Evolutionary conservation across 2,329 filamentous ascomycete genomes (phyloP), one percentile per base, ranked within the genome.

Genomic region (Hymenoscyphus occultus): DNA sequence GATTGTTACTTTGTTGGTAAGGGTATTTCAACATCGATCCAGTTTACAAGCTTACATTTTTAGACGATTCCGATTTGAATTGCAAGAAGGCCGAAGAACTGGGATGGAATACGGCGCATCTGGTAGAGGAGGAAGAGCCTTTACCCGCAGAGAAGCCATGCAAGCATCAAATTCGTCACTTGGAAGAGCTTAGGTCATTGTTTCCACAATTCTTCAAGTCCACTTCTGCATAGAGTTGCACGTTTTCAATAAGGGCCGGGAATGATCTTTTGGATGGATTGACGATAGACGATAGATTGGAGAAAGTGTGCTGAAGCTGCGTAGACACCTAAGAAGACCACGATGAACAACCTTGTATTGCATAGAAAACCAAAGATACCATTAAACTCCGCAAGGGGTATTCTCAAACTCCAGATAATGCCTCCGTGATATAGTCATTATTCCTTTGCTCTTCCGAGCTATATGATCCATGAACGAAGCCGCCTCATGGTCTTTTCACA

Each of bases 1-100:
- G 84, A 92, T 66, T 98, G 94, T 77, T 99, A 90, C 75, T 99
- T 97, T 77, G 92, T 99, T 71, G 93, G 92, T 95, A 80, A 74
- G 90, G 13, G 7, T 16, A 39, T 16, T 16, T 51, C 4, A 51
- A 10, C 32, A 31, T 10, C 9, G 31, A 31, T 2, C n/a, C 39
- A 16, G 12, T 48, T 14, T 35, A 61, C 16, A 59, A 32, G 31
- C 61, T 65, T 22, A 66, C 59, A 22, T 28, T 9, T 13, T 10
- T 48, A 92, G 95, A 99, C 75, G 95, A 99, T 76, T 97, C 93
- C 0, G 87, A 86, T 65, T 77, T 88, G 68, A 99, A 99, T 75
- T 96, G 91, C 76, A 84, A 82, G 69, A 88, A 88, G 67, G 92
- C 93, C 0, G 83, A 90, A 69, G 85, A 86, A 40, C 83, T 93